Evolutionary conservation across 257 asterid genomes (phyloP), one percentile per base, ranked within the genome.

Genomic region (Jacaranda copaia): DNA sequence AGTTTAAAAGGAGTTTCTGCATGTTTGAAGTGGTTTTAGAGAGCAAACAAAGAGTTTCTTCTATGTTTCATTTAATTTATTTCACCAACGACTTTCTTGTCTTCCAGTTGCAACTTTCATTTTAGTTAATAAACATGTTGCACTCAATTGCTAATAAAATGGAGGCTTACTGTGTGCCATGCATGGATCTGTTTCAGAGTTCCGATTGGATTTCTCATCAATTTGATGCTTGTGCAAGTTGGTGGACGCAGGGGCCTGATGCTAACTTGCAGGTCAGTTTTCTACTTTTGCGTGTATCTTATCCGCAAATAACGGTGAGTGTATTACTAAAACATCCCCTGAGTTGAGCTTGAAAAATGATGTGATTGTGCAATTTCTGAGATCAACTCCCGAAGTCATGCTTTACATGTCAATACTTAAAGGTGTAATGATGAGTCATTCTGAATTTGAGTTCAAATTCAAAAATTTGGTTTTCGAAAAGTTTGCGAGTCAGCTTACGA

Each of bases 231-330:
- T 93, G 97, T 89, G 97, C 99, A 68, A 96, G 99, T 88, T 96
- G 99, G 98, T 96, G 99, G 98, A 96, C 99, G 6, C 99, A 96
- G 75, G 99, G 99, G 70, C 99, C 98, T 76, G 93, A 93, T 90
- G 83, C 86, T 77, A 85, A 68, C 75, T 81, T 96, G 88, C 99
- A 96, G 97, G 99, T 96, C 87, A 88, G 89, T 79, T 74, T 25
- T 79, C 69, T 40, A 64, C 76, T 63, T 79, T 78, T 60, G 25
- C 58, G 52, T 83, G 55, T 70, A 52, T 55, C 45, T 74, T 16
- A 32, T 32, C 32, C 15, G 1, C 8, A n/a, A 38, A 18, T 56
- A 25, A 61, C 5, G 3, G 39, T 51, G 51, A 45, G 25, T 20
- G 20, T 55, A 60, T 16, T 48, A 65, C 63, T 19, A 9, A 6